Evolutionary conservation across 495 filamentous ascomycete genomes (phyloP).

Genomic region (Schizothecium vesticola): DNA sequence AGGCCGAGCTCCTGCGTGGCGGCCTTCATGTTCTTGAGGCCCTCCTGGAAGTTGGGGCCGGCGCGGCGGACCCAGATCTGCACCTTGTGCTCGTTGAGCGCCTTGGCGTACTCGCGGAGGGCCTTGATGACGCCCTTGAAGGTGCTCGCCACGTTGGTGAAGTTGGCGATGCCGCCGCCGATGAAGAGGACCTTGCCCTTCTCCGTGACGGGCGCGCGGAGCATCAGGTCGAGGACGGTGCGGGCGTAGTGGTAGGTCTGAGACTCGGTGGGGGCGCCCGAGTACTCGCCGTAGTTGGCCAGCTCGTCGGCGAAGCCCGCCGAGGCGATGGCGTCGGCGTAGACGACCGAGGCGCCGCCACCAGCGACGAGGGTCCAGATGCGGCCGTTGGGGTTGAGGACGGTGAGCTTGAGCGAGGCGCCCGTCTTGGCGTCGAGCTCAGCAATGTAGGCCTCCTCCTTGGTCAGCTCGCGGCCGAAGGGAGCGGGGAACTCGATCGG

Average conservation of each 20-base stretch:
- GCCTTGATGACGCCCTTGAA: constrained; percentile 99
- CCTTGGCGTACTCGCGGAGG: constrained; percentile 80
- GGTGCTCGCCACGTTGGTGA: constrained; percentile 93
- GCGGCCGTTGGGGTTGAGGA: constrained; percentile 84
- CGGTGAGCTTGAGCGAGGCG: constrained; percentile 95
- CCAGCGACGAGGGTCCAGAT: constrained; percentile 98
- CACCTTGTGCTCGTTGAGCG: constrained; percentile 91
- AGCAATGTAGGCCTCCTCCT: constrained; percentile 98
- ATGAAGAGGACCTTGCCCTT: constrained; percentile 99
- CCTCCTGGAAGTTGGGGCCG: constrained; percentile 99
- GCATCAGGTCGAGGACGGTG: constrained; percentile 96
- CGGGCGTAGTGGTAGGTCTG: constrained; percentile 98
- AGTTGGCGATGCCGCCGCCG: constrained; percentile 99
- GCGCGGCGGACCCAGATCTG: constrained; percentile 99
- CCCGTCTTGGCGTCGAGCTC: constrained; percentile 99
- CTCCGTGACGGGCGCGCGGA: constrained; percentile 75
- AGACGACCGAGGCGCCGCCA: constrained; percentile 99
- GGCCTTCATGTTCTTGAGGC: constrained; percentile 98
- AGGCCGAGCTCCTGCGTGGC: constrained; percentile 89
- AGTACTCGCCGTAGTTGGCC: constrained; percentile 99
- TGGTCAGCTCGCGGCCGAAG: constrained; percentile 95
- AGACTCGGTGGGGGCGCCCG: constrained; percentile 93
- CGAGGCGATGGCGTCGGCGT: constrained; percentile 97
- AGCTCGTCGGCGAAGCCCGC: constrained; percentile 93
- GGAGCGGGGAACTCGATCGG: constrained; percentile 98